Percentiles rank a stretch among this genome's conserved stretches.
phyloP scores from a whole-genome alignment of 495 filamentous ascomycete species.

The Hypoxylon intermedium region DNA sequence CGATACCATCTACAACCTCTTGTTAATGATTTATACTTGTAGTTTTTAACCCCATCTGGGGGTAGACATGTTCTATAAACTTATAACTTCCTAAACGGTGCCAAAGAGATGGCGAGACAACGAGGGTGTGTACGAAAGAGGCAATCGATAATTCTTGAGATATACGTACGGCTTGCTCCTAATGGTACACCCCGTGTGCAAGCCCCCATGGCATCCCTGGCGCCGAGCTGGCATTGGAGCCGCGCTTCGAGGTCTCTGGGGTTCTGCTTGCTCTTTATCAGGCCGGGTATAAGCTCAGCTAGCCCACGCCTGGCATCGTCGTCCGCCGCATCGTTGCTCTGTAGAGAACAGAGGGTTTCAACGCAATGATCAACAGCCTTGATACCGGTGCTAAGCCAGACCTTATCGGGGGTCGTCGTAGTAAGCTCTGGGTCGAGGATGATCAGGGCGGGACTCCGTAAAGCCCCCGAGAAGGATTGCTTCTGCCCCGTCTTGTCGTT shows the following conservation, averaged over 20 bases:
- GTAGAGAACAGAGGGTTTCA: slow-evolving; percentile 59
- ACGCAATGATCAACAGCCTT: slow-evolving; percentile 68
- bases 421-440: slow-evolving; percentile 64
- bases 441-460: slow-evolving; percentile 56
- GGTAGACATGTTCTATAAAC: neutral
- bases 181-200: slow-evolving; percentile 56
- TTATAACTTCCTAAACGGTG: neutral
- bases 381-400: slow-evolving; percentile 66
- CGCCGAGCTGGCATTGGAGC: slow-evolving; percentile 60
- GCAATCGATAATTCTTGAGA: neutral
- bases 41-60: neutral
- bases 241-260: slow-evolving; percentile 53
- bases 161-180: slow-evolving; percentile 58
- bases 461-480: slow-evolving; percentile 54
- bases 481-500: slow-evolving; percentile 60
- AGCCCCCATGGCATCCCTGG: slow-evolving; percentile 63
- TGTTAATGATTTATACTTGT: slow-evolving; percentile 5
- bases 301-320: slow-evolving; percentile 54
- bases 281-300: slow-evolving; percentile 55
- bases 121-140: neutral
- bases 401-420: slow-evolving; percentile 57
- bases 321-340: slow-evolving; percentile 52
- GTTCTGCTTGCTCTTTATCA: slow-evolving; percentile 58
- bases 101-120: neutral
- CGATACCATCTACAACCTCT: slow-evolving; percentile 57